Evolutionary conservation across 768 basidiomycete genomes (phyloP), one percentile per base, ranked within the genome.

Genomic region (Suillus luteus): DNA sequence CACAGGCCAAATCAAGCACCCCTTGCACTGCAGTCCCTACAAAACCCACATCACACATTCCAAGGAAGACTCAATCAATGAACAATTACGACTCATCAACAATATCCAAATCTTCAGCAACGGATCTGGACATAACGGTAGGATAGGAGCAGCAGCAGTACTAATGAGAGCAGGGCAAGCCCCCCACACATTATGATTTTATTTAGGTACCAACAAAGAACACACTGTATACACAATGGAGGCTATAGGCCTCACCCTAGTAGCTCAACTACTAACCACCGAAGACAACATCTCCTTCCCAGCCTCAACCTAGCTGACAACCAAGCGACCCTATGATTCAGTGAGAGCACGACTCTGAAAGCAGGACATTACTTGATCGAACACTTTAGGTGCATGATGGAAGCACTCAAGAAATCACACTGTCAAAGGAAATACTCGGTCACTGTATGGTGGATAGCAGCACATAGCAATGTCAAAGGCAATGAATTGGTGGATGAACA

Each of bases 161-260:
- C 52, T 24, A 14, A 27, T 14, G 6, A n/a, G n/a, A 5, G n/a
- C 2, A 54, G 52, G 52, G 4, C 22, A 24, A 0, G 17, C 19
- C 22, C 52, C 52, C 22, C 52, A 9, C 12, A 6, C 5, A 2
- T 55, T 61, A 10, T 40, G 46, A 1, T 33, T 43, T 35, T 54
- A 61, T 31, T 61, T 71, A 8, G 68, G 70, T 1, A 19, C n/a
- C 2, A n/a, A n/a, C 0, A 8, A 12, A 17, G 55, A 70, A 24
- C 69, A 70, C 62, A 67, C 69, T 1, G 66, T 67, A 17, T 72
- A 67, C 40, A 66, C 69, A 55, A 68, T 31, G 1, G 71, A 72
- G 40, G 6, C 65, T 1, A 63, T 67, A 1, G 66, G 70, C 6
- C 41, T 64, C 11, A 41, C 64, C 1, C 55, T 71, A n/a, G 68